Percentiles rank a stretch among this genome's conserved stretches.
Conservation (phyloP, 148 eudicot genomes). For the Amaranthus hypochondriacus region DNA sequence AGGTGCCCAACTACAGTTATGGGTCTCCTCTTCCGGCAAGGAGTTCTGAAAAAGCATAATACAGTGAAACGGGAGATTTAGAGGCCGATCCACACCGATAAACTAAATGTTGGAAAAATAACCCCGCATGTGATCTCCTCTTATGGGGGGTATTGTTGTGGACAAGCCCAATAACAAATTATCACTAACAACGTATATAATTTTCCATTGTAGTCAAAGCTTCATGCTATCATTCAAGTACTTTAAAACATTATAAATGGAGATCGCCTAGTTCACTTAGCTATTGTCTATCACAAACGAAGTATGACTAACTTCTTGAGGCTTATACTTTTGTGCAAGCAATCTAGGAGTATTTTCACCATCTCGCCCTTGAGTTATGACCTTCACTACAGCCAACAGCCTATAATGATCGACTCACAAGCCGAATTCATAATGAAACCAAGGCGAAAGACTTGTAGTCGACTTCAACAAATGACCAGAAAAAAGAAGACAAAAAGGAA, state of each 20-base stretch:
- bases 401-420: not conserved
- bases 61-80: not conserved
- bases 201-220: not conserved
- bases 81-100: not conserved
- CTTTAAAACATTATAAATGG: not conserved
- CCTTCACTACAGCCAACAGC: not conserved
- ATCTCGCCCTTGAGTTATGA: not conserved
- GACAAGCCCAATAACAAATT: too few species aligned
- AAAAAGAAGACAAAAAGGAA: not conserved
- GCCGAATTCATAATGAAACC: not conserved
- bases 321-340: too few species aligned
- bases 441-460: not conserved
- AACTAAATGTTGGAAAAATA: too few species aligned
- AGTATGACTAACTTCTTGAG: too few species aligned
- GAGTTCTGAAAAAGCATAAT: conserved; percentile 59
- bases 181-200: not conserved
- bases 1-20: conserved; percentile 75
- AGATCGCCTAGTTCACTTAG: not conserved
- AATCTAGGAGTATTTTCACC: not conserved
- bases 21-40: conserved; percentile 51
- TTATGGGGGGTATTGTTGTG: too few species aligned
- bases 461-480: not conserved
- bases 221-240: not conserved
- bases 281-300: not conserved
- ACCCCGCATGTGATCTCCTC: too few species aligned